Percentiles rank a stretch among this genome's conserved stretches.
Evolutionary conservation across 768 basidiomycete species (phyloP).

Genomic region (Tephrocybe sp.): DNA sequence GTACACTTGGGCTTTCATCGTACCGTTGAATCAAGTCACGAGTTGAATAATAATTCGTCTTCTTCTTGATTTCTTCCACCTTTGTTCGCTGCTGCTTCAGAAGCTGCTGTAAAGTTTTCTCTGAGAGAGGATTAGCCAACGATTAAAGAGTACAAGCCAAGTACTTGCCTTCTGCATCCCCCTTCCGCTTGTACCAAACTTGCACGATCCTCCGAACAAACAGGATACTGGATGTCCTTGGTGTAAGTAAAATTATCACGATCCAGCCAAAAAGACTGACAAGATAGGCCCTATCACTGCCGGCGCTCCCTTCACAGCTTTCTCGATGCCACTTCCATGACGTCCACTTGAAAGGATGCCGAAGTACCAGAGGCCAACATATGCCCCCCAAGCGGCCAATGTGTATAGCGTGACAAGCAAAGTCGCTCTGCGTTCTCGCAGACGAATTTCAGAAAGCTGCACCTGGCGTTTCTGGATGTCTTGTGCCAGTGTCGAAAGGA

Average conservation of each 20-base stretch:
- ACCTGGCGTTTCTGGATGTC: constrained; percentile 74
- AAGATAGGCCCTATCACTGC: constrained; percentile 74
- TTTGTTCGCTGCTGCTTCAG: constrained; percentile 79
- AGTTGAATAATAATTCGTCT: constrained; percentile 93
- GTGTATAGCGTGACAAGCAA: constrained; percentile 78
- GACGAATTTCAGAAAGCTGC: constrained; percentile 76
- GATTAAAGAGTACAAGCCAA: not conserved
- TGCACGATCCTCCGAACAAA: constrained; percentile 80
- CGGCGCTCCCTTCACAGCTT: constrained; percentile 47
- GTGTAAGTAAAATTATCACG: not conserved
- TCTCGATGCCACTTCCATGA: constrained; percentile 33
- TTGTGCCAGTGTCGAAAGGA: constrained; percentile 62
- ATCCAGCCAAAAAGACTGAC: constrained; percentile 47
- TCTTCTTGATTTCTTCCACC: constrained; percentile 96
- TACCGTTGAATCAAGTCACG: constrained; percentile 88
- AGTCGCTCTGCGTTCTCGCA: constrained; percentile 78
- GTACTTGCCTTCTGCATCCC: constrained; percentile 70
- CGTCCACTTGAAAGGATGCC: constrained; percentile 45
- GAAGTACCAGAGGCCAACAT: constrained; percentile 73
- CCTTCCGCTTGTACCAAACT: constrained; percentile 79
- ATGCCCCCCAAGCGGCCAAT: constrained; percentile 67
- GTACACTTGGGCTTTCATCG: constrained; percentile 59
- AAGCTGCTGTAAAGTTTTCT: constrained; percentile 71
- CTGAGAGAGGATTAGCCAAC: constrained; percentile 36
- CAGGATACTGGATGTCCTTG: constrained; percentile 48